These are phyloP conservation scores for Mortierella sp. DNA, from an alignment of 371 early-diverging fungal genomes.

Conservation along the genomic window DNA sequence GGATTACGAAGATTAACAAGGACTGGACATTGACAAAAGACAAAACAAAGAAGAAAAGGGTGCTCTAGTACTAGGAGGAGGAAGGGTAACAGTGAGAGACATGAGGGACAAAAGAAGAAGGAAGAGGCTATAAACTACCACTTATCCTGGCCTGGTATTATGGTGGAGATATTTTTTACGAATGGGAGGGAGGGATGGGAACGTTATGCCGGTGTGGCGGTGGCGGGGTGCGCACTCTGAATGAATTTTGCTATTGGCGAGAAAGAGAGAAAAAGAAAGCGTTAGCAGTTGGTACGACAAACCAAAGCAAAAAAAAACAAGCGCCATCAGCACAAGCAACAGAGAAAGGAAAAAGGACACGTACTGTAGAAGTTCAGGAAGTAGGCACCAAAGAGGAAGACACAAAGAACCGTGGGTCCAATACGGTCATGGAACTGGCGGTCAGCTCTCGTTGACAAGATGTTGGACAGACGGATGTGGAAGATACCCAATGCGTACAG, in stretches of 20 bases:
- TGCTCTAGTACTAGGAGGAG: neutral
- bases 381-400: conserved; percentile 88
- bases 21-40: neutral
- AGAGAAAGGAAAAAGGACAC: conserved; percentile 53
- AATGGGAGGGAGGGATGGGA: neutral
- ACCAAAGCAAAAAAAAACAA: neutral
- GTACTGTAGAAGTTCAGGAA: conserved; percentile 90
- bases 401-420: conserved; percentile 89
- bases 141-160: conserved; percentile 5
- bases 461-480: conserved; percentile 79
- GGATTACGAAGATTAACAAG: neutral
- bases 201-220: conserved; percentile 18
- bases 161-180: neutral
- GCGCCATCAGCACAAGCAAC: neutral
- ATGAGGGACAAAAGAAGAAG: neutral
- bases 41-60: neutral
- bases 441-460: conserved; percentile 37
- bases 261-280: neutral
- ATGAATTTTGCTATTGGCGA: conserved; percentile 46
- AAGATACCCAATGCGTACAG: conserved; percentile 92
- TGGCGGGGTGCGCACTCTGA: conserved; percentile 1
- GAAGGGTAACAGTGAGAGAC: neutral
- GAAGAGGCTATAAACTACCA: neutral
- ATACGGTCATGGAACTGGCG: conserved; percentile 48
- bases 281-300: neutral